A percentile compares a stretch with the other conserved stretches of the same genome.
These are phyloP conservation scores for Debaryomyces castellii DNA, from an alignment of 805 yeast genomes.

Conservation along the genomic window DNA sequence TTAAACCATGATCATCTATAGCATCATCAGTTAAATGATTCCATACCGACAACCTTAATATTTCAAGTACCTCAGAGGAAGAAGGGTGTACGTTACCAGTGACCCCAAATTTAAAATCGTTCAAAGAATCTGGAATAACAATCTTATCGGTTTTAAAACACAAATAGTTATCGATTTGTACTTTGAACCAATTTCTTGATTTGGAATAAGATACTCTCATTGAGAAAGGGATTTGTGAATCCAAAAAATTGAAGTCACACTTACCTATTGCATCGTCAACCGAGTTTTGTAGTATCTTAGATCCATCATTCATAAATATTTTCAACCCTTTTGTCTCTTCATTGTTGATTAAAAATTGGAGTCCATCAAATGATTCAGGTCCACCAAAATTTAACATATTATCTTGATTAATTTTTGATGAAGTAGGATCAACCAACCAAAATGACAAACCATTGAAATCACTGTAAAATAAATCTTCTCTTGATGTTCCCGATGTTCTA, in stretches of 20 bases:
- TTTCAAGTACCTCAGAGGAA: slow-evolving; percentile 60
- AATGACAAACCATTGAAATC: slow-evolving; percentile 57
- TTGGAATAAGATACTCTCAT: slow-evolving; percentile 61
- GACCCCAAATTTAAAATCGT: slow-evolving; percentile 50
- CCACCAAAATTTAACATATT: slow-evolving; percentile 47
- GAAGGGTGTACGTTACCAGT: slow-evolving; percentile 39
- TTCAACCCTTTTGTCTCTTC: slow-evolving; percentile 51
- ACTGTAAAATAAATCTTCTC: slow-evolving; percentile 21
- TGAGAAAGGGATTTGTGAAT: slow-evolving; percentile 69
- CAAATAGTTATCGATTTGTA: slow-evolving; percentile 71
- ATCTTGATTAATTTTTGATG: slow-evolving; percentile 10
- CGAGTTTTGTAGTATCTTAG: slow-evolving; percentile 29
- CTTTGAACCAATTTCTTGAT: slow-evolving; percentile 46
- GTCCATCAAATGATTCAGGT: slow-evolving; percentile 59
- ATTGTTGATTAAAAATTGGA: slow-evolving; percentile 59
- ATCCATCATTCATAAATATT: slow-evolving; percentile 61
- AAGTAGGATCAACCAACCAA: slow-evolving; percentile 45
- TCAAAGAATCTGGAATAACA: slow-evolving; percentile 35
- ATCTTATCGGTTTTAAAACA: slow-evolving; percentile 66
- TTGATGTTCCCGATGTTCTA: slow-evolving; percentile 53
- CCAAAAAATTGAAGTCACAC: slow-evolving; percentile 60
- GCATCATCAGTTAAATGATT: slow-evolving; percentile 54
- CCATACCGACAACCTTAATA: slow-evolving; percentile 58
- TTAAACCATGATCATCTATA: slow-evolving; percentile 53
- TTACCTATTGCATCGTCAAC: slow-evolving; percentile 46